These are phyloP conservation scores for Histomonas meleagridis DNA, from an alignment of 208 protist genomes.

Conservation along the genomic window DNA sequence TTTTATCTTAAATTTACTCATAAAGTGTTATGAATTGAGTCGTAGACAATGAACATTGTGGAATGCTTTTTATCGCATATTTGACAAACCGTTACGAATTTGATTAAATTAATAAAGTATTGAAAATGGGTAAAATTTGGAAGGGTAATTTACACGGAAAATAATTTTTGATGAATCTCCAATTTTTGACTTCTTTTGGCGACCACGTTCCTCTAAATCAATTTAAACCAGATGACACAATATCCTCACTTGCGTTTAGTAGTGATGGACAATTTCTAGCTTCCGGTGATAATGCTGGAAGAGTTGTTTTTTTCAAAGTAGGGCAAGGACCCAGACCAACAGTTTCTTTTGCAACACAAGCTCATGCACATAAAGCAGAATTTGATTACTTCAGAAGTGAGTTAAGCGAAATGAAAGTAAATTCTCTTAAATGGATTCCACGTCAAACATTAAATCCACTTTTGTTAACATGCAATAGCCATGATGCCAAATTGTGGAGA, in stretches of 20 bases:
- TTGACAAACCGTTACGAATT: too few species aligned
- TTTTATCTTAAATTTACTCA: too few species aligned
- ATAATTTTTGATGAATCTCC: neutral
- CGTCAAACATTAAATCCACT: neutral
- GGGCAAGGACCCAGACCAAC: neutral
- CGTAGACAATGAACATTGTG: too few species aligned
- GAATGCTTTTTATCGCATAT: too few species aligned
- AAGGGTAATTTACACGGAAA: too few species aligned
- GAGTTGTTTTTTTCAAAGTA: neutral
- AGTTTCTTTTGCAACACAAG: neutral
- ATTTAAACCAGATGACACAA: slow-evolving; percentile 7
- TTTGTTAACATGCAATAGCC: slow-evolving; percentile 2
- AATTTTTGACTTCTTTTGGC: neutral
- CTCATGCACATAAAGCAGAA: neutral
- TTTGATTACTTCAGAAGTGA: slow-evolving; percentile 8
- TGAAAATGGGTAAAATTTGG: too few species aligned
- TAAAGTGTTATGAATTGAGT: too few species aligned
- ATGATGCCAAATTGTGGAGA: neutral
- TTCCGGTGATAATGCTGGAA: neutral
- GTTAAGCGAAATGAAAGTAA: neutral
- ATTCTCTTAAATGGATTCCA: neutral
- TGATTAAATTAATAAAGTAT: too few species aligned
- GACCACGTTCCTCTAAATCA: slow-evolving; percentile 8
- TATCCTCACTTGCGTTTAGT: neutral
- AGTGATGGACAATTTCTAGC: neutral